These are phyloP conservation scores for Leccinellum luteum DNA, from an alignment of 768 basidiomycete species.

Conservation along the genomic window DNA sequence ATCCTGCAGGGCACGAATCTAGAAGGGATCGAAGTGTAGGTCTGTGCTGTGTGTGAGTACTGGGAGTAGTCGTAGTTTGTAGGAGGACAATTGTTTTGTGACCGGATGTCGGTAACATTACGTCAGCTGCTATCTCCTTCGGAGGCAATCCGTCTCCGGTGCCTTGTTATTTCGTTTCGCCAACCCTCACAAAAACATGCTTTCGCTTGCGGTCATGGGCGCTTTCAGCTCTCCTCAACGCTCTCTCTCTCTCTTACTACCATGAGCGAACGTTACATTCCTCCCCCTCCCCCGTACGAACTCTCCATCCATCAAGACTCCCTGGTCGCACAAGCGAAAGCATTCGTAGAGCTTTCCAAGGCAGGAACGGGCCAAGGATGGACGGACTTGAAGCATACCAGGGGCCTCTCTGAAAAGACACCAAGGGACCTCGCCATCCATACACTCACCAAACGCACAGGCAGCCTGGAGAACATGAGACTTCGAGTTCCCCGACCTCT, in stretches of 20 bases:
- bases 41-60: background rate
- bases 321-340: slow-evolving; percentile 48
- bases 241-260: background rate
- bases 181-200: slow-evolving; percentile 12
- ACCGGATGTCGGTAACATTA: background rate
- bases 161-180: background rate
- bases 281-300: slow-evolving; percentile 44
- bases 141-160: background rate
- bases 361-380: slow-evolving; percentile 9
- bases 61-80: background rate
- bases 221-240: slow-evolving; percentile 1
- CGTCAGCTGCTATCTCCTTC: background rate
- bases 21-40: slow-evolving; percentile 77
- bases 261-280: slow-evolving; percentile 29
- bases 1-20: slow-evolving; percentile 70
- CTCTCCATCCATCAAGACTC: slow-evolving; percentile 26
- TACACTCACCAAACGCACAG: slow-evolving; percentile 2
- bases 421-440: background rate
- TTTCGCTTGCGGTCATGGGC: slow-evolving; percentile 3
- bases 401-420: slow-evolving; percentile 4
- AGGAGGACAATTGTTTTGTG: background rate
- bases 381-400: slow-evolving; percentile 13
- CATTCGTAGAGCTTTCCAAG: slow-evolving; percentile 17
- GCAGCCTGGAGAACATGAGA: background rate
- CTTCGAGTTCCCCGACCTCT: slow-evolving; percentile 24